Conservation (phyloP, 73 alveolate genomes). For the Paramecium bursaria region DNA sequence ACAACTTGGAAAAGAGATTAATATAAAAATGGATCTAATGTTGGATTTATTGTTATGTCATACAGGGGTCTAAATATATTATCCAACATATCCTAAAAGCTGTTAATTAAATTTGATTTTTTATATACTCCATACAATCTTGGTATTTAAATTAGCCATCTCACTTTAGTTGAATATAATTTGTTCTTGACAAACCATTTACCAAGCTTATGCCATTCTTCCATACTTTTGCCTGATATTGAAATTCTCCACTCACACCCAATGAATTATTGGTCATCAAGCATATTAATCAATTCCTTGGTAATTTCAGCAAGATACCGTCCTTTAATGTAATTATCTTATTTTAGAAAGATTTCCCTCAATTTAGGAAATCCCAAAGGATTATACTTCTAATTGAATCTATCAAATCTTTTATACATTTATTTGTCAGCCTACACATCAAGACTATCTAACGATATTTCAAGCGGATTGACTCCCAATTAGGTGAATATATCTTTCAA, state of each 20-base stretch:
- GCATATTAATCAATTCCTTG: constrained; percentile 72
- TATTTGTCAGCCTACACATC: constrained; percentile 78
- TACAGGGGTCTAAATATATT: constrained; percentile 71
- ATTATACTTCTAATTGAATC: constrained; percentile 80
- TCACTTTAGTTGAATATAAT: constrained; percentile 72
- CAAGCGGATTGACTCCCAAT: constrained; percentile 9
- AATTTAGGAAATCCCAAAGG: constrained; percentile 81
- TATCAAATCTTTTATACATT: constrained; percentile 79
- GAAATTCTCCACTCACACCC: constrained; percentile 81
- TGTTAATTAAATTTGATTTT: constrained; percentile 68
- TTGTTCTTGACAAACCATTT: constrained; percentile 75
- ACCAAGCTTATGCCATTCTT: constrained; percentile 81
- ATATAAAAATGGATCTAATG: constrained; percentile 60
- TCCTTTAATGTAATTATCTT: constrained; percentile 84
- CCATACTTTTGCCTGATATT: constrained; percentile 77
- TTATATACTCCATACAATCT: constrained; percentile 79
- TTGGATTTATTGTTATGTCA: constrained; percentile 66
- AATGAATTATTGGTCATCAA: constrained; percentile 72
- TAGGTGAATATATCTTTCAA: constrained; percentile 60
- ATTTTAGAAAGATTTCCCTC: constrained; percentile 79
- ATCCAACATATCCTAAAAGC: constrained; percentile 80
- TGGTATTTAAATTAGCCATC: constrained; percentile 86
- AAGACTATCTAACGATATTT: constrained; percentile 3
- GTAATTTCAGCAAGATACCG: constrained; percentile 79
- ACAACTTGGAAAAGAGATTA: constrained; percentile 43